Evolutionary conservation across 2,329 filamentous ascomycete species (phyloP).

Genomic region (Proliferodiscus dingleyae): DNA sequence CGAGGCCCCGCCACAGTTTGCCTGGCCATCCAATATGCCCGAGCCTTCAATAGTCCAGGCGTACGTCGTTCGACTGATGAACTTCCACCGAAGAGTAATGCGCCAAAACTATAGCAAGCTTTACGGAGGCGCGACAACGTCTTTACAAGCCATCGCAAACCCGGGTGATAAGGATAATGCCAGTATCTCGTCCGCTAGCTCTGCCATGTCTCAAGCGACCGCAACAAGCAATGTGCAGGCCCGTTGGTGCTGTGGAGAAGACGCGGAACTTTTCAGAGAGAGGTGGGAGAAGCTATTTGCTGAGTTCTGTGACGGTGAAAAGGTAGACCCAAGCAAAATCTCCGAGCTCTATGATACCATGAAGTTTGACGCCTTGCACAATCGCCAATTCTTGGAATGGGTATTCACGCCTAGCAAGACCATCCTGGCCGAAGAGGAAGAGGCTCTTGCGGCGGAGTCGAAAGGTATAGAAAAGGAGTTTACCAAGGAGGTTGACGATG

Average conservation of each 20-base stretch:
- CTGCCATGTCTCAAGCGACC: conserved; percentile 55
- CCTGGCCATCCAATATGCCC: conserved; percentile 94
- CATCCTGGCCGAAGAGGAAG: conserved; percentile 67
- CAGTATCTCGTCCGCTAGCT: conserved; percentile 35
- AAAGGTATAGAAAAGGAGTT: conserved; percentile 23
- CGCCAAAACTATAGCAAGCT: conserved; percentile 85
- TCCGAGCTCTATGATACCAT: conserved; percentile 98
- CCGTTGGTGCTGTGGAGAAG: conserved; percentile 94
- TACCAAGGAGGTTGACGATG: conserved; percentile 22
- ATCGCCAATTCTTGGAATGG: conserved; percentile 94
- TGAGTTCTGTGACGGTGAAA: conserved; percentile 94
- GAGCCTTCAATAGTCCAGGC: conserved; percentile 91
- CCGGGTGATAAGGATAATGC: conserved; percentile 36
- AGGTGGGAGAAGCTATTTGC: conserved; percentile 97
- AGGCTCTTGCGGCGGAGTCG: conserved; percentile 32
- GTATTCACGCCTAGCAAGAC: conserved; percentile 83
- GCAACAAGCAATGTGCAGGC: conserved; percentile 70
- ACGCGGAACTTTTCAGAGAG: conserved; percentile 89
- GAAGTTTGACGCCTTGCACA: conserved; percentile 98
- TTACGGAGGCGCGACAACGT: conserved; percentile 59
- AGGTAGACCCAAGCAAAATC: conserved; percentile 97
- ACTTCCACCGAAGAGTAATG: conserved; percentile 94
- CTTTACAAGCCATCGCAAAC: conserved; percentile 53
- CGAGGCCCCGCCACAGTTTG: conserved; percentile 88
- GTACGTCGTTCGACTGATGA: conserved; percentile 92